Conservation (phyloP, 129 eudicot species). For the Chrysanthemum lavandulifolium region DNA sequence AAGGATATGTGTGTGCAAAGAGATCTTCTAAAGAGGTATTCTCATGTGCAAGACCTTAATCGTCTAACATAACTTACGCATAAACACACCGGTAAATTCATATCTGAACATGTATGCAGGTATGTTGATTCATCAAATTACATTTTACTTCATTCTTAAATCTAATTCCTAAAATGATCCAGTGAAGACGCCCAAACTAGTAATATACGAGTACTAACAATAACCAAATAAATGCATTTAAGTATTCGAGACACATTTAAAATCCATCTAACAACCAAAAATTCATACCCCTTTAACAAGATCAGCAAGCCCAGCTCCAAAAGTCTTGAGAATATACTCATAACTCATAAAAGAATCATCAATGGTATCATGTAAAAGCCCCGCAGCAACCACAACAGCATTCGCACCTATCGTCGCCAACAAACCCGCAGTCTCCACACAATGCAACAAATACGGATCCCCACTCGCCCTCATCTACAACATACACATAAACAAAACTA, state of each 20-base stretch:
- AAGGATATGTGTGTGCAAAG: background rate
- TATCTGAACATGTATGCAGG: background rate
- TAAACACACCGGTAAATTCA: background rate
- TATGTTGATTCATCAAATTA: background rate
- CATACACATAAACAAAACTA: slow-evolving; percentile 5
- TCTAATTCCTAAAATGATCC: slow-evolving; percentile 11
- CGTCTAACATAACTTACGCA: background rate
- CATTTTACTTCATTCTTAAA: background rate
- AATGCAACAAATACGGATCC: slow-evolving; percentile 83
- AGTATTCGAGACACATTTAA: background rate
- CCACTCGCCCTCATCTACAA: slow-evolving; percentile 81
- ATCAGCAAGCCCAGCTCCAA: slow-evolving; percentile 82
- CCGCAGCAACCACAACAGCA: slow-evolving; percentile 88
- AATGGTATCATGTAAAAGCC: slow-evolving; percentile 87
- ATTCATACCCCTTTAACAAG: slow-evolving; percentile 71
- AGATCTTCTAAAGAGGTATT: background rate
- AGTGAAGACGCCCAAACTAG: background rate
- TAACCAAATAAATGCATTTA: background rate
- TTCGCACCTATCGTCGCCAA: slow-evolving; percentile 81
- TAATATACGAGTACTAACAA: background rate
- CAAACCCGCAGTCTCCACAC: slow-evolving; percentile 79
- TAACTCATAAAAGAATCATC: slow-evolving; percentile 74
- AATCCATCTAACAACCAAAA: background rate
- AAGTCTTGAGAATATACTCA: slow-evolving; percentile 49
- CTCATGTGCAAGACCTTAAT: slow-evolving; percentile 2